Conservation (phyloP, 2,329 filamentous ascomycete species). For the Knufia fluminis region DNA sequence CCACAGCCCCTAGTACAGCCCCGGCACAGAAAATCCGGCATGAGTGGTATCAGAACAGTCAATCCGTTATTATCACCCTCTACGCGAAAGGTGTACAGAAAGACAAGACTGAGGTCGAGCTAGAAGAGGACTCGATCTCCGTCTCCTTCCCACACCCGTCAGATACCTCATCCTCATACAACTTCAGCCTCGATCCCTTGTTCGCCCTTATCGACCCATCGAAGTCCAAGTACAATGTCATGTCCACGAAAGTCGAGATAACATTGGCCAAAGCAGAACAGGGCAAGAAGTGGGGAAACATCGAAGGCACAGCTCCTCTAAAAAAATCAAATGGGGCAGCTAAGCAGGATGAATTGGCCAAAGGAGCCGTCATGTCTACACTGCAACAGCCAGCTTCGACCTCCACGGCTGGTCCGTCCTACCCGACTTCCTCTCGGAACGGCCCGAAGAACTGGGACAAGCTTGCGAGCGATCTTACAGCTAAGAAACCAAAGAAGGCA, state of each 20-base stretch:
- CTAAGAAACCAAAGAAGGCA: constrained; percentile 30
- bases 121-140: constrained; percentile 35
- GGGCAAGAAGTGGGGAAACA: constrained; percentile 58
- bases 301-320: constrained; percentile 40
- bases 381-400: constrained; percentile 12
- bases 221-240: constrained; percentile 54
- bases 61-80: constrained; percentile 55
- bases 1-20: constrained; percentile 26
- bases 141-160: constrained; percentile 50
- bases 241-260: constrained; percentile 72
- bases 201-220: constrained; percentile 55
- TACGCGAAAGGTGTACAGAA: constrained; percentile 51
- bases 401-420: constrained; percentile 32
- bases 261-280: constrained; percentile 56
- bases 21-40: constrained; percentile 53
- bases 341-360: constrained; percentile 18
- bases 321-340: constrained; percentile 20
- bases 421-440: constrained; percentile 75
- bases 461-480: constrained; percentile 46
- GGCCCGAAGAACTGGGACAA: constrained; percentile 93
- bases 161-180: constrained; percentile 43
- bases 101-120: constrained; percentile 15
- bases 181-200: constrained; percentile 57
- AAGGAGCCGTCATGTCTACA: constrained; percentile 15
- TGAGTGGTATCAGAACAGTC: constrained; percentile 59